phyloP scores from a whole-genome alignment of 805 yeast species.

The Candida germanica region DNA sequence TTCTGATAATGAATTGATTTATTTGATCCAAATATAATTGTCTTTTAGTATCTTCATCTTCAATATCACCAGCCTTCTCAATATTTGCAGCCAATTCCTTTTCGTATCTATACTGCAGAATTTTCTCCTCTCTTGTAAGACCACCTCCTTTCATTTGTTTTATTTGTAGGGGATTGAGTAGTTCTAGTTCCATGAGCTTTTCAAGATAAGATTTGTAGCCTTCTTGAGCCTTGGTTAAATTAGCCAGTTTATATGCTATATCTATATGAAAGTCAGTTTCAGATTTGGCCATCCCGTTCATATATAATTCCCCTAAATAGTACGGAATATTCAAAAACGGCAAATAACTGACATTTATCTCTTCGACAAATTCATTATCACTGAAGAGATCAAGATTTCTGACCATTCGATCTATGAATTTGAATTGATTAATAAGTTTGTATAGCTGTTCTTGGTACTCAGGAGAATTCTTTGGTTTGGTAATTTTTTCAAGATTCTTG shows the following conservation, averaged over 20 bases:
- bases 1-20: conserved; percentile 46
- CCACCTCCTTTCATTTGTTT: conserved; percentile 18
- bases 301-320: conserved; percentile 43
- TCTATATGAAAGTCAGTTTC: conserved; percentile 17
- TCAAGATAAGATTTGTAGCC: conserved; percentile 45
- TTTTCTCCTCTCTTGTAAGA: conserved; percentile 63
- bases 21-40: conserved; percentile 55
- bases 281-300: conserved; percentile 20
- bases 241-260: conserved; percentile 21
- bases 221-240: conserved; percentile 33
- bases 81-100: conserved; percentile 50
- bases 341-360: conserved; percentile 60
- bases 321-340: conserved; percentile 59
- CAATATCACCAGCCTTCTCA: conserved; percentile 11
- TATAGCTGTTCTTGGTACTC: conserved; percentile 39
- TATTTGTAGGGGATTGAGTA: conserved; percentile 13
- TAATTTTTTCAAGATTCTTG: conserved; percentile 4
- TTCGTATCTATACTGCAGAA: conserved; percentile 61
- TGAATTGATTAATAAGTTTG: conserved; percentile 37
- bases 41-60: conserved; percentile 67
- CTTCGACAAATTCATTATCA: conserved; percentile 67
- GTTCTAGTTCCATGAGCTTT: conserved; percentile 42
- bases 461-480: conserved; percentile 24
- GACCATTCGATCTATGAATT: conserved; percentile 43
- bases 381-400: conserved; percentile 61